Evolutionary conservation across 345 rosid species (phyloP).

Genomic region (Draba incana): DNA sequence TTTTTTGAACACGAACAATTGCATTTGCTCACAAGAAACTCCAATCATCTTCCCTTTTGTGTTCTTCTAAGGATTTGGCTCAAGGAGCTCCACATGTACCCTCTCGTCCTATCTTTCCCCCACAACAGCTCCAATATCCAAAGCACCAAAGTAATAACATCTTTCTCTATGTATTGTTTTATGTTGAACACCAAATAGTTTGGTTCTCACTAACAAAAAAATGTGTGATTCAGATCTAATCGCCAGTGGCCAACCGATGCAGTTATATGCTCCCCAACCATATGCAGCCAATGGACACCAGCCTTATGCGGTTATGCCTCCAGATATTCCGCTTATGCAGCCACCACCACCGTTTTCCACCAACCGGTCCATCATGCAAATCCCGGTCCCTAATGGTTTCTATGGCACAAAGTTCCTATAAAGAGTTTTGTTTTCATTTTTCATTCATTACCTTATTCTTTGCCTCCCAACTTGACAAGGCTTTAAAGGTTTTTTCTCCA

Average conservation of each 20-base stretch:
- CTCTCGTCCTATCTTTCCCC: conserved; percentile 53
- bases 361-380: conserved; percentile 39
- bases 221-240: conserved; percentile 32
- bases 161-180: background rate
- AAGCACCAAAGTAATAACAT: conserved; percentile 55
- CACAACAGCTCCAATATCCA: conserved; percentile 59
- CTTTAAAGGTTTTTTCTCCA: conserved; percentile 35
- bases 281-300: conserved; percentile 49
- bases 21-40: conserved; percentile 28
- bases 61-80: conserved; percentile 52
- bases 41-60: background rate
- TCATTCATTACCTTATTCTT: conserved; percentile 15
- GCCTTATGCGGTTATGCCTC: conserved; percentile 42
- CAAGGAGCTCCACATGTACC: conserved; percentile 52
- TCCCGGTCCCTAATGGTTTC: conserved; percentile 50
- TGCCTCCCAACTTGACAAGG: background rate
- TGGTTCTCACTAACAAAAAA: conserved; percentile 6
- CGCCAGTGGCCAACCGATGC: conserved; percentile 27
- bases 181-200: conserved; percentile 10
- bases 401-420: conserved; percentile 51
- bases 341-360: conserved; percentile 42
- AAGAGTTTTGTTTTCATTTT: conserved; percentile 11
- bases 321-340: conserved; percentile 52
- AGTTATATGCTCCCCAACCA: conserved; percentile 50
- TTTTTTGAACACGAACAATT: background rate